These are phyloP conservation scores for Passiflora organensis DNA, from an alignment of 345 rosid genomes.

Conservation along the genomic window DNA sequence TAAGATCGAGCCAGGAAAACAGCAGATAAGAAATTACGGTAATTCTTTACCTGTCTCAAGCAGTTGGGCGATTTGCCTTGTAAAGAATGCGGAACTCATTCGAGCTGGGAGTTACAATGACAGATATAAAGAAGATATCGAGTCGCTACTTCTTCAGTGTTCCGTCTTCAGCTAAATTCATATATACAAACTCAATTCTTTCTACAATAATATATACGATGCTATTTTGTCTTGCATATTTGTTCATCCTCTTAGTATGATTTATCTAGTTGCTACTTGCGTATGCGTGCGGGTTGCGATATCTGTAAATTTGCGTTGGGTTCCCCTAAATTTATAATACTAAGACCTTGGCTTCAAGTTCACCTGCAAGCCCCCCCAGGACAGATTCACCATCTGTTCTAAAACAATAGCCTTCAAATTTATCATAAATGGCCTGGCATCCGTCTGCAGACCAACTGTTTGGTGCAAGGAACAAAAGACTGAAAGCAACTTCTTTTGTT, in stretches of 20 bases:
- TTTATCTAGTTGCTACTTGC: conserved; percentile 9
- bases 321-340: too few relatives aligned
- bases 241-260: not conserved
- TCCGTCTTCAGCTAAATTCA: not conserved
- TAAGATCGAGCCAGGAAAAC: not conserved
- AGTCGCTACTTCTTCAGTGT: not conserved
- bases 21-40: not conserved
- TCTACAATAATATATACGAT: conserved; percentile 10
- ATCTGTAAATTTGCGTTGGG: too few relatives aligned
- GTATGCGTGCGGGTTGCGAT: too few relatives aligned
- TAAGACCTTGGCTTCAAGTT: too few relatives aligned
- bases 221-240: conserved; percentile 2
- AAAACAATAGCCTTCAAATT: too few relatives aligned
- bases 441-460: too few relatives aligned
- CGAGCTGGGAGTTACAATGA: not conserved
- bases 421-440: too few relatives aligned
- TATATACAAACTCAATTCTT: not conserved
- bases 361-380: too few relatives aligned
- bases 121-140: not conserved
- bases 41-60: not conserved
- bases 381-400: too few relatives aligned
- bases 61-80: not conserved
- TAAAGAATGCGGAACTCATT: not conserved
- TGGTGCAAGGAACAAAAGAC: too few relatives aligned
- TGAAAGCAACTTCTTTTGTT: too few relatives aligned